Evolutionary conservation across 2,329 filamentous ascomycete species (phyloP), one percentile per base, ranked within the genome.

Genomic region (Monosporascus sp.): DNA sequence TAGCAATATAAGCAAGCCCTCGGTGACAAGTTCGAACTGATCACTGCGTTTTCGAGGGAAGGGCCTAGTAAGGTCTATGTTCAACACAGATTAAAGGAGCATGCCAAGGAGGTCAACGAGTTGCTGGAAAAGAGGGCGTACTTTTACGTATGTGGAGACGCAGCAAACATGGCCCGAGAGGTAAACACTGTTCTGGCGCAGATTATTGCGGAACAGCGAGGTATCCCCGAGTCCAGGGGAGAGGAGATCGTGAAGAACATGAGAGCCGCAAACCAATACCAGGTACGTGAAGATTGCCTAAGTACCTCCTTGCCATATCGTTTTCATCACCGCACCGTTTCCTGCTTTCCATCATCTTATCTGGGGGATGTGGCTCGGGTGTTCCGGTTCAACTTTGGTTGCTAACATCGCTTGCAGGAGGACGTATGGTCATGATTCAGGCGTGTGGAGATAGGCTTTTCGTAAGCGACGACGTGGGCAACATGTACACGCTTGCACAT

Each of bases 191-290:
- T 91, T n/a, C 79, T 99, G 44, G 87, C 81, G 26, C 86, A 95
- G 69, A 95, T 97, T 66, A 86, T 99, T 63, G 80, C 91, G 26
- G 85, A 92, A 68, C 82, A 96, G 71, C 84, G 94, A 51, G 88
- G 88, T 49, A 80, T 97, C 54, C 79, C 90, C 2, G 87, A 93
- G 65, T 78, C 87, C 59, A 96, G 96, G 80, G 94, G 85, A 16
- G 94, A 99, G 74, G 93, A 97, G 68, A 86, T 97, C 65, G 91
- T 99, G 56, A 99, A 97, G 83, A 87, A 87, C 64, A 97, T 99
- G 93, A 87, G 94, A 67, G 87, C 89, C 61, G 86, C 88, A 60
- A 97, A 96, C 73, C 90, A 94, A 72, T 99, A 99, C 78, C 95
- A 99, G 81, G 94, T 86, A 82, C 56, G 77, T 73, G n/a, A 27